Conservation (phyloP, 768 basidiomycete species). For the Xanthoconium purpureum region DNA sequence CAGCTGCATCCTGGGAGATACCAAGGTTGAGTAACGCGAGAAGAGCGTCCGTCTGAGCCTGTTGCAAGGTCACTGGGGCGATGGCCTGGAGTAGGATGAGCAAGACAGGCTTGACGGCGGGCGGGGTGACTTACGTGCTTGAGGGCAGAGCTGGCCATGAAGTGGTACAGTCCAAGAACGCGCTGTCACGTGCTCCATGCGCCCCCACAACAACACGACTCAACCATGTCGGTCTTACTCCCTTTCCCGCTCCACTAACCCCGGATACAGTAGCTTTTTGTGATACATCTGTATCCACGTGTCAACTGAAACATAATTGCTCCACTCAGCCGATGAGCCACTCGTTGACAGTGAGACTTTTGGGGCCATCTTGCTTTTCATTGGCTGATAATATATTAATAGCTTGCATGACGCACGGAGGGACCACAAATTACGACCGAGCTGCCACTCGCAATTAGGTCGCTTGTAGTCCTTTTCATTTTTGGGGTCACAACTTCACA, state of each 20-base stretch:
- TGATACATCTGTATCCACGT: neutral
- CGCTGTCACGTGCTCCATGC: conserved; percentile 15
- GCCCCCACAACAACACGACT: no score
- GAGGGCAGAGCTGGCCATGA: conserved; percentile 45
- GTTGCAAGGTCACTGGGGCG: conserved; percentile 67
- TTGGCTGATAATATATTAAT: conserved; percentile 3
- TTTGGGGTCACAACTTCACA: neutral
- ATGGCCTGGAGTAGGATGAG: conserved; percentile 38
- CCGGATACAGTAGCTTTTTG: neutral
- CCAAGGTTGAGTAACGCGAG: conserved; percentile 87
- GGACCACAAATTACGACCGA: neutral
- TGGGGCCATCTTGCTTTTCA: neutral
- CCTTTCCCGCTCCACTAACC: no score
- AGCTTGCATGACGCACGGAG: neutral
- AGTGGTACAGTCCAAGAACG: neutral
- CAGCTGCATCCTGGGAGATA: conserved; percentile 36
- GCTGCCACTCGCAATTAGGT: neutral
- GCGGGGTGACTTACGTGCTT: conserved; percentile 39
- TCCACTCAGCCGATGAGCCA: conserved; percentile 17
- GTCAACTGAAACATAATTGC: conserved; percentile 20
- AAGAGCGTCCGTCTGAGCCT: conserved; percentile 83
- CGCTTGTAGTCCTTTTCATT: neutral
- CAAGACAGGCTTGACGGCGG: neutral
- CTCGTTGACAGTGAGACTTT: conserved; percentile 10
- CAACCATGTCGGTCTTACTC: no score